Conservation (phyloP, 305 asterid genomes). For the Rubia balearica region DNA sequence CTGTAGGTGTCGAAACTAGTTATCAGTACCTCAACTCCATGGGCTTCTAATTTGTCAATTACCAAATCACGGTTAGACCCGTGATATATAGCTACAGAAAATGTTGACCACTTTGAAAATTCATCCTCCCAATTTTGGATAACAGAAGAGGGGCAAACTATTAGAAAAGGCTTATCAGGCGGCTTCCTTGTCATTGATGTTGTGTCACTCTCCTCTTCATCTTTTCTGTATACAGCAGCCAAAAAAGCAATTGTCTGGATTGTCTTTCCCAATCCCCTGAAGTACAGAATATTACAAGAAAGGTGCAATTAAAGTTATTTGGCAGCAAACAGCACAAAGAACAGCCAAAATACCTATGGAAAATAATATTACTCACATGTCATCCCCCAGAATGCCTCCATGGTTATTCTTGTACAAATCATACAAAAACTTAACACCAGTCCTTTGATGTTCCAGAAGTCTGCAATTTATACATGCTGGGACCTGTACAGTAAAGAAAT, state of each 20-base stretch:
- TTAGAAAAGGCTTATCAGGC: constrained; percentile 46
- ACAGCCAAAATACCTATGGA: not conserved
- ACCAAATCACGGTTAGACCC: constrained; percentile 81
- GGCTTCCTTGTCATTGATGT: constrained; percentile 23
- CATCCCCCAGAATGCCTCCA: constrained; percentile 96
- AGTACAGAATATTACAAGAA: constrained; percentile 7
- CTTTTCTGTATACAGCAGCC: constrained; percentile 82
- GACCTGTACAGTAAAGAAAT: constrained; percentile 39
- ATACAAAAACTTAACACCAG: constrained; percentile 75
- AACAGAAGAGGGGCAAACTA: constrained; percentile 84
- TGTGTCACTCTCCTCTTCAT: constrained; percentile 35
- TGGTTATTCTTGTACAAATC: constrained; percentile 75
- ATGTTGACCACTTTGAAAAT: constrained; percentile 84
- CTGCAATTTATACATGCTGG: constrained; percentile 90
- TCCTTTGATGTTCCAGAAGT: constrained; percentile 88
- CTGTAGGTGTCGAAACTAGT: constrained; percentile 93
- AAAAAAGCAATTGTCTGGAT: constrained; percentile 90
- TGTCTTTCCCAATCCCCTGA: constrained; percentile 98
- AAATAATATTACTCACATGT: constrained; percentile 54
- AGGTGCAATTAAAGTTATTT: constrained; percentile 7
- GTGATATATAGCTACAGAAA: constrained; percentile 69
- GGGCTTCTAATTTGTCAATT: constrained; percentile 56
- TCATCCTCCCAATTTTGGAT: constrained; percentile 93
- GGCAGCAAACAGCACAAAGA: not conserved
- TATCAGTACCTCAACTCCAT: constrained; percentile 60